phyloP scores from a whole-genome alignment of 495 filamentous ascomycete species.

The Rostrohypoxylon terebratum region DNA sequence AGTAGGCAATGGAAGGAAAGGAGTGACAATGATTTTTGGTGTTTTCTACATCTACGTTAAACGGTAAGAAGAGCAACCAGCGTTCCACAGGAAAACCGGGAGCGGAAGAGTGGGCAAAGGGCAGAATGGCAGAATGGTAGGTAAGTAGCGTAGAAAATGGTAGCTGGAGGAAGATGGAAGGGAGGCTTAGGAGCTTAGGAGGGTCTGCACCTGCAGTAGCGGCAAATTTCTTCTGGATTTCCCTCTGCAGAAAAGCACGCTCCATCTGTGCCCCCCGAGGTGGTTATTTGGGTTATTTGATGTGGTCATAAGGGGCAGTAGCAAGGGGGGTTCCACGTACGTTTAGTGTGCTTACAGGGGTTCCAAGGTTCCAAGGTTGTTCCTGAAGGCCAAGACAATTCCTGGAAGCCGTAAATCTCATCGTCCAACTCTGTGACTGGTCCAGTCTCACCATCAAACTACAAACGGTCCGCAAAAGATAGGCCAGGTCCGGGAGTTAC shows the following conservation, averaged over 20 bases:
- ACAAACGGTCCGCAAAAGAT: slow-evolving; percentile 21
- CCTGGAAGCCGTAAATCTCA: slow-evolving; percentile 30
- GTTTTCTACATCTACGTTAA: slow-evolving; percentile 35
- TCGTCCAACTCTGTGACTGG: slow-evolving; percentile 41
- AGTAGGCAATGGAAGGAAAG: slow-evolving; percentile 20
- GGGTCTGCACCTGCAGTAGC: slow-evolving; percentile 45
- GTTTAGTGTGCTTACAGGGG: slow-evolving; percentile 28
- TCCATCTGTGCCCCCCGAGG: neutral
- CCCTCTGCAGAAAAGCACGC: neutral
- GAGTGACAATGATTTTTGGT: slow-evolving; percentile 44
- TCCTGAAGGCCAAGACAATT: slow-evolving; percentile 29
- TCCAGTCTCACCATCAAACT: slow-evolving; percentile 40
- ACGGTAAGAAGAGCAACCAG: slow-evolving; percentile 32
- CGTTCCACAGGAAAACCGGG: slow-evolving; percentile 28
- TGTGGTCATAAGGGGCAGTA: slow-evolving; percentile 37
- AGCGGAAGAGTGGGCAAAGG: slow-evolving; percentile 9
- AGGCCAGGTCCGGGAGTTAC: slow-evolving; percentile 22
- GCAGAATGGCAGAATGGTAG: neutral
- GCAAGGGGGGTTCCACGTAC: slow-evolving; percentile 18
- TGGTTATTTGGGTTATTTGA: slow-evolving; percentile 4
- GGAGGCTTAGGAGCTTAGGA: slow-evolving; percentile 38
- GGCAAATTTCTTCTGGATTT: slow-evolving; percentile 31
- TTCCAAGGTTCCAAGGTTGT: slow-evolving; percentile 1
- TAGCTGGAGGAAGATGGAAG: neutral
- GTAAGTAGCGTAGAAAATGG: neutral